These are phyloP conservation scores for Quercus lobata DNA, from an alignment of 331 rosid species.

Conservation along the genomic window DNA sequence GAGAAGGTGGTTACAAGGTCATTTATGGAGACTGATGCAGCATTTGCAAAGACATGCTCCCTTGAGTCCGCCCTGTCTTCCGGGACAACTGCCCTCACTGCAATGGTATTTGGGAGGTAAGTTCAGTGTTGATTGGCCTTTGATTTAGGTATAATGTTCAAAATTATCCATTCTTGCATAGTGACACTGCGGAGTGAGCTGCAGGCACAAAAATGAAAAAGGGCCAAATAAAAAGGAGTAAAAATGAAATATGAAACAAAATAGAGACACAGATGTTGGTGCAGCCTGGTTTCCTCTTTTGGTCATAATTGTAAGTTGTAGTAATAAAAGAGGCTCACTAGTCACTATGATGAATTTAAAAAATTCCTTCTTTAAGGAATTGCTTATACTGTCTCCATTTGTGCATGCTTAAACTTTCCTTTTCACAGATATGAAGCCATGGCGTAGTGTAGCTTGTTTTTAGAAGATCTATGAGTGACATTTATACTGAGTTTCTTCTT, in stretches of 20 bases:
- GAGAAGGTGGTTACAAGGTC: constrained; percentile 89
- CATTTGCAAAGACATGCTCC: constrained; percentile 64
- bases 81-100: constrained; percentile 92
- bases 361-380: neutral
- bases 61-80: constrained; percentile 61
- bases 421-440: neutral
- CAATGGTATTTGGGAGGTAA: constrained; percentile 88
- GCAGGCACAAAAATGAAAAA: neutral
- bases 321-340: neutral
- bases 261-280: neutral
- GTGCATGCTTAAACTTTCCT: neutral
- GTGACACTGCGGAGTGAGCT: neutral
- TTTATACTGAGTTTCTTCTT: neutral
- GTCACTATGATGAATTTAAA: neutral
- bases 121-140: neutral
- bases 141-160: neutral
- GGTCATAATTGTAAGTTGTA: neutral
- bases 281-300: neutral
- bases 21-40: constrained; percentile 74
- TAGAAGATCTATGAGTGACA: neutral
- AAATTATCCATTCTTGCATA: neutral
- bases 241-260: neutral
- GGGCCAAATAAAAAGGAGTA: neutral
- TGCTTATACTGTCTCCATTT: neutral
- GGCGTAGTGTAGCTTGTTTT: neutral